These are phyloP conservation scores for Chrysophaeum taylorii DNA, from an alignment of 352 stramenopile species.

Conservation along the genomic window DNA sequence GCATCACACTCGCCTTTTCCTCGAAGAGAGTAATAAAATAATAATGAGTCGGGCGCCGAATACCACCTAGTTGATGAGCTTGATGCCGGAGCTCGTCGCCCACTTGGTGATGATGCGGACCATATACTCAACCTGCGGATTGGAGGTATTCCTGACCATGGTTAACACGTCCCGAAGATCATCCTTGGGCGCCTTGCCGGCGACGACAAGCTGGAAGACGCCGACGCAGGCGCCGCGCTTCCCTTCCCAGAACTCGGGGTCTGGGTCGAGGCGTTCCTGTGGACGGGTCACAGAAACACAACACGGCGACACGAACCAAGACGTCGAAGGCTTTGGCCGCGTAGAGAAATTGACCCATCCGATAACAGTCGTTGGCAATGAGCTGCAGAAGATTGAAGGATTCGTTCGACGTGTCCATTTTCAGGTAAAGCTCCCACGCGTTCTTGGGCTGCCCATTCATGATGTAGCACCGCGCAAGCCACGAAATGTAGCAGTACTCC, in stretches of 20 bases:
- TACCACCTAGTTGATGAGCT: conserved; percentile 32
- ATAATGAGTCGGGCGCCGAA: not conserved
- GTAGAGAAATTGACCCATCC: conserved; percentile 87
- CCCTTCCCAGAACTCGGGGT: conserved; percentile 90
- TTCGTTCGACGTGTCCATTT: conserved; percentile 85
- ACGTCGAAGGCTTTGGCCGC: conserved; percentile 59
- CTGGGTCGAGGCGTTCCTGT: conserved; percentile 80
- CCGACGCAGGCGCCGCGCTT: conserved; percentile 85
- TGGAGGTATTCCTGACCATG: conserved; percentile 83
- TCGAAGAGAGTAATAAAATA: no score
- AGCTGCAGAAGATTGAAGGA: conserved; percentile 88
- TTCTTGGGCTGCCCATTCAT: conserved; percentile 81
- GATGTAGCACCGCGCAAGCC: conserved; percentile 76
- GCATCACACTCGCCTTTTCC: no score
- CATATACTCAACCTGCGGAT: conserved; percentile 84
- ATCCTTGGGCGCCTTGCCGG: conserved; percentile 69
- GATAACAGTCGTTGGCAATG: conserved; percentile 92
- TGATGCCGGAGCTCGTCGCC: conserved; percentile 72
- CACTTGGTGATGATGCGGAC: conserved; percentile 90
- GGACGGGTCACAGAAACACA: conserved; percentile 81
- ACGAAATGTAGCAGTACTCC: conserved; percentile 78
- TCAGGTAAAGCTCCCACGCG: conserved; percentile 90
- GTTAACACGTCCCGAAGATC: conserved; percentile 74
- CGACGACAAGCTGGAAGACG: conserved; percentile 82
- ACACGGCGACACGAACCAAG: not conserved